Conservation (phyloP, 148 eudicot genomes). For the Selenicereus undatus region DNA sequence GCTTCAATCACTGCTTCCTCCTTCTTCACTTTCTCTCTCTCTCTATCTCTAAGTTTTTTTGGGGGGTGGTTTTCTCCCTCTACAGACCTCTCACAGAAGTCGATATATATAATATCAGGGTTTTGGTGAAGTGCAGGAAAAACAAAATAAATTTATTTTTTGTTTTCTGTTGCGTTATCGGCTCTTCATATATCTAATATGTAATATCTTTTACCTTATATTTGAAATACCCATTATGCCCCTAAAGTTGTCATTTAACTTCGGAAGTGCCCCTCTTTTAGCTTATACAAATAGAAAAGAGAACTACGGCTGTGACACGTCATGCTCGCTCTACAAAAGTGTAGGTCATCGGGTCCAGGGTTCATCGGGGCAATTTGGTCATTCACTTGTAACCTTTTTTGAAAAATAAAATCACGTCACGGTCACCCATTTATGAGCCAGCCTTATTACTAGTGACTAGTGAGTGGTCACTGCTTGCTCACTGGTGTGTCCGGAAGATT, state of each 20-base stretch:
- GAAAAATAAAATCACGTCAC: not conserved
- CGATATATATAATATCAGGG: not conserved
- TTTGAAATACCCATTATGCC: not conserved
- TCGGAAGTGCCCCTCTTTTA: not conserved
- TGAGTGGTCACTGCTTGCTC: too few relatives aligned
- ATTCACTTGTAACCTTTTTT: not conserved
- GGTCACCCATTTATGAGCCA: not conserved
- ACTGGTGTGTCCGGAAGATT: not conserved
- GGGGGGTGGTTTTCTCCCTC: not conserved
- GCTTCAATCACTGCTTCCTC: not conserved
- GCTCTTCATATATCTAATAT: not conserved
- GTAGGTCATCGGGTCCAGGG: not conserved
- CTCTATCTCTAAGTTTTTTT: not conserved
- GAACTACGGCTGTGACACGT: slow-evolving; percentile 6
- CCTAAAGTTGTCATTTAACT: not conserved
- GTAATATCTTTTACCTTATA: not conserved
- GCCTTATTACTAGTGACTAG: not conserved
- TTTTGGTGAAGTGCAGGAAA: not conserved
- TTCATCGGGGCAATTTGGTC: not conserved
- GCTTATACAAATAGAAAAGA: not conserved
- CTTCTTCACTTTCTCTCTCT: not conserved
- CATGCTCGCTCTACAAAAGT: not conserved
- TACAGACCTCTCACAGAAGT: not conserved
- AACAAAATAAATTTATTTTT: not conserved
- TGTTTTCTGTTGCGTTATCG: not conserved